phyloP scores from a whole-genome alignment of 495 filamentous ascomycete genomes.

The Lineolata rhizophorae region DNA sequence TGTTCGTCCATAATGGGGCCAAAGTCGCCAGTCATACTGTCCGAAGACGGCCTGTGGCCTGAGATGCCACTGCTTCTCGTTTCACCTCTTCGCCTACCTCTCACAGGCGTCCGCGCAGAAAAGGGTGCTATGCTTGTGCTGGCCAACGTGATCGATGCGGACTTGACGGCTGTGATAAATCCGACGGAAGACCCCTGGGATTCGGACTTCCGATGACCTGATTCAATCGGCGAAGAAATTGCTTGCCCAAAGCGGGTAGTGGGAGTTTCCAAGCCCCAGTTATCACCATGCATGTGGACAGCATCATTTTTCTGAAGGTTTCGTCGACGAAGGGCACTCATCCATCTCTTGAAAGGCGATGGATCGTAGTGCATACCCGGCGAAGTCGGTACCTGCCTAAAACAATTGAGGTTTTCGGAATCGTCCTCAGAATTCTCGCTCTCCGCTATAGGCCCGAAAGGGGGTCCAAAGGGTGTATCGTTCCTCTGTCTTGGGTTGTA shows the following conservation, averaged over 20 bases:
- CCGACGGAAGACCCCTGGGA: conserved; percentile 50
- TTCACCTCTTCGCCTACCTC: too few species aligned
- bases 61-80: conserved; percentile 42
- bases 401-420: too few species aligned
- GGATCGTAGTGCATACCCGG: too few species aligned
- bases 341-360: conserved; percentile 29
- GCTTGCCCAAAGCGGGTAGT: too few species aligned
- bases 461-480: too few species aligned
- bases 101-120: too few species aligned
- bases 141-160: conserved; percentile 48
- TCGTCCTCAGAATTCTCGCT: too few species aligned
- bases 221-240: neutral
- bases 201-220: conserved; percentile 28
- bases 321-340: conserved; percentile 28
- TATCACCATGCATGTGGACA: too few species aligned
- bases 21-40: conserved; percentile 34
- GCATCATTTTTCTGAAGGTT: conserved; percentile 11
- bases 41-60: conserved; percentile 38
- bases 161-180: conserved; percentile 55
- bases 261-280: too few species aligned
- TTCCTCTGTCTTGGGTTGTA: too few species aligned
- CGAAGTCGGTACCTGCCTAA: too few species aligned
- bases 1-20: conserved; percentile 40
- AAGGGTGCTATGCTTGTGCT: conserved; percentile 41
- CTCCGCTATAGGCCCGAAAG: too few species aligned